Evolutionary conservation across 1,284 basidiomycete genomes (phyloP).

Genomic region (Athelia sp.): DNA sequence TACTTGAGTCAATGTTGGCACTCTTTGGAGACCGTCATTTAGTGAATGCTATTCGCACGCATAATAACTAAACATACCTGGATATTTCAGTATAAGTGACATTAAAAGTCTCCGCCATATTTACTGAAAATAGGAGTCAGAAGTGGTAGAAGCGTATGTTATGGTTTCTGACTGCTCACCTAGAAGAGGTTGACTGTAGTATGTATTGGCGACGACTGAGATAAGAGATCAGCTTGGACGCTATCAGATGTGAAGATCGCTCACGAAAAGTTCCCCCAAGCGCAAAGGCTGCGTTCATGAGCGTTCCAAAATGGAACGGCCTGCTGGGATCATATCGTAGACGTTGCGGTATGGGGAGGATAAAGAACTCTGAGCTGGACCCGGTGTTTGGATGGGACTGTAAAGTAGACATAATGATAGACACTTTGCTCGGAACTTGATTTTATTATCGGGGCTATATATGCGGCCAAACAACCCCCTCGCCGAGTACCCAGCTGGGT

Average conservation of each 20-base stretch:
- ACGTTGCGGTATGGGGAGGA: slow-evolving; percentile 61
- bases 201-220: slow-evolving; percentile 1
- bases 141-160: neutral
- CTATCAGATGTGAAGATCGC: slow-evolving; percentile 14
- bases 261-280: slow-evolving; percentile 59
- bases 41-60: neutral
- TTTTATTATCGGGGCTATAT: too few species aligned
- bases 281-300: slow-evolving; percentile 62
- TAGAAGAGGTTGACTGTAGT: too few species aligned
- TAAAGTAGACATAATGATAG: too few species aligned
- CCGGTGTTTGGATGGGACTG: too few species aligned
- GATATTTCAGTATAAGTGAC: slow-evolving; percentile 57
- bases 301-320: slow-evolving; percentile 55
- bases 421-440: too few species aligned
- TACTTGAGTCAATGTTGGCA: slow-evolving; percentile 45
- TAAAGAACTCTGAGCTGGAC: slow-evolving; percentile 43
- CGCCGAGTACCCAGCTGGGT: too few species aligned
- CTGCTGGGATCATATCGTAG: slow-evolving; percentile 55
- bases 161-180: neutral
- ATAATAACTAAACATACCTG: slow-evolving; percentile 26
- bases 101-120: slow-evolving; percentile 47
- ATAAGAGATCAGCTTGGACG: slow-evolving; percentile 46
- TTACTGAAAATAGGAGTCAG: slow-evolving; percentile 32
- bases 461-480: too few species aligned
- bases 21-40: slow-evolving; percentile 19